Evolutionary conservation across 1,284 basidiomycete genomes (phyloP), one percentile per base, ranked within the genome.

Genomic region (Athelia sp.): DNA sequence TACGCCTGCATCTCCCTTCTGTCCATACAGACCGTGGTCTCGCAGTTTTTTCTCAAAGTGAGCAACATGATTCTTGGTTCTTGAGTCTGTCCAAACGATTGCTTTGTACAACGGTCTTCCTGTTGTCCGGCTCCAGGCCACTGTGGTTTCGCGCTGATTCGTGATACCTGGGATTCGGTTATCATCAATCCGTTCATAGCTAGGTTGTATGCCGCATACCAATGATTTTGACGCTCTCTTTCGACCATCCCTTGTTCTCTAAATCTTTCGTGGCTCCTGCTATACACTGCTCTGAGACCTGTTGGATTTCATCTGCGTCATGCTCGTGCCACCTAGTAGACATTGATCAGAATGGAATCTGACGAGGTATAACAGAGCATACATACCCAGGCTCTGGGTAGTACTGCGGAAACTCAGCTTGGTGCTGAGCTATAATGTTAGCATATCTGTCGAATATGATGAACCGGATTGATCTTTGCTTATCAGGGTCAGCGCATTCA

Each of bases 81-180:
- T 82, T 9, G 87, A 86, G 66, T 99, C 97, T 51, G 92, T 89
- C 97, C 96, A 99, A 24, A 98, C 96, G 57, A 99, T 94, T 43
- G 94, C 92, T 54, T 79, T 83, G 67, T 90, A 92, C 13, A 97
- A 70, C 0, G 93, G 87, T 66, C 90, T 87, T 46, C 96, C 95
- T 1, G 93, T 96, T 61, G 76, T 79, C 55, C 87, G 81, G 64
- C 91, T 91, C 97, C 97, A 99, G 11, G 87, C 91, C 17, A 98
- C 85, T 1, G 95, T 87, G 3, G 97, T 99, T 68, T 99, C 96
- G 52, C 97, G 85, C 72, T 99, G 96, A 66, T 98, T 99, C 45
- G 96, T 98, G 70, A 99, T 92, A 34, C 95, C 90, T 91, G 62
- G 9, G 31, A 42, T 13, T 9, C 38, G 23, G 36, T 54, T 46